Evolutionary conservation across 768 basidiomycete species (phyloP), one percentile per base, ranked within the genome.

Genomic region (Russula brevipes): DNA sequence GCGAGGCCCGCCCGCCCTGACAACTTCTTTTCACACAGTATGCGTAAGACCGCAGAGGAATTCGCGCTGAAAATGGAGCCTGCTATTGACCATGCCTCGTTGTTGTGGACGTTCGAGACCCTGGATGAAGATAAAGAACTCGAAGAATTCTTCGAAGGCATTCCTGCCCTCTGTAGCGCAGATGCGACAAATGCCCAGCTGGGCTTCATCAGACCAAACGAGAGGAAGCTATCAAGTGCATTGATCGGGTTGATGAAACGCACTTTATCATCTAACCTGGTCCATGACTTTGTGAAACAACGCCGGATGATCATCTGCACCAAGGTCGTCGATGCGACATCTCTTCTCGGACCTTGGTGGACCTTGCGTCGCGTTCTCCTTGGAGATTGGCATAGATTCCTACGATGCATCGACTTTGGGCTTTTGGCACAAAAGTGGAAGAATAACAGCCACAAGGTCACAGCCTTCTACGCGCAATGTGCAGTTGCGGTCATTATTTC

Each of bases 71-170:
- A 31, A 30, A 5, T 54, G 31, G 2, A 17, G 2, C 6, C 62
- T n/a, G 16, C 17, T 14, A 59, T 64, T 2, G 63, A 59, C 39
- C n/a, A 54, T 44, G 4, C 9, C 36, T 39, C 63, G 1, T 36
- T 64, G 33, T 16, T 19, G 10, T 64, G 63, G 63, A 59, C 39
- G 6, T 54, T 64, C 17, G 16, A 44, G 0, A n/a, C 53, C 6
- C 36, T 64, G 19, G 53, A 54, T 7, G 57, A 64, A 49, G 63
- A 64, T 38, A 17, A 1, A 1, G 63, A 64, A 31, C 33, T 59
- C 11, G 63, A 64, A 24, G 35, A 59, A 33, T 64, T 64, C 31
- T 64, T 59, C 17, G 63, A 58, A 8, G 63, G 45, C 16, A 14
- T 64, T 17, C 63, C 63, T 31, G 14, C 38, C 11, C 39, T 64